phyloP scores from a whole-genome alignment of 2,329 filamentous ascomycete species.

The Microsporum canis region DNA sequence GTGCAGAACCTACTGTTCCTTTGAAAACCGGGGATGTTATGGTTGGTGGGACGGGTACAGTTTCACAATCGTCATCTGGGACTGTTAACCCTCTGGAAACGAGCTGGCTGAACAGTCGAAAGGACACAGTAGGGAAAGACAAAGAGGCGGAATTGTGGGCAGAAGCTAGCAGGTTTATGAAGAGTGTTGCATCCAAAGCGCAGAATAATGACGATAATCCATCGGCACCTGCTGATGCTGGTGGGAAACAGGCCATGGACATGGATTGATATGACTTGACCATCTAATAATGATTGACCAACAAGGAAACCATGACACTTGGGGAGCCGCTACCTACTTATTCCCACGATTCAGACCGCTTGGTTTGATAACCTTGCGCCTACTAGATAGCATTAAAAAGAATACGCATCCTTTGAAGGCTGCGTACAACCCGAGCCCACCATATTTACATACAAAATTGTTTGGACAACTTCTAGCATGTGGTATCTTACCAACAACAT shows the following conservation, averaged over 20 bases:
- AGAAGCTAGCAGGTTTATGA: slow-evolving; percentile 47
- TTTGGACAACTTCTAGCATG: too few species aligned
- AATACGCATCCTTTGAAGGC: too few species aligned
- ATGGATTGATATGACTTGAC: slow-evolving; percentile 23
- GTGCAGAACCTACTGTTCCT: slow-evolving; percentile 29
- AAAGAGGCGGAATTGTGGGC: slow-evolving; percentile 75
- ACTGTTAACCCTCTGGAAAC: slow-evolving; percentile 59
- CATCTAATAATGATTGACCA: background rate
- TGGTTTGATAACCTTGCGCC: background rate
- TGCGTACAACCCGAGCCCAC: too few species aligned
- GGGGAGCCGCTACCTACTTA: background rate
- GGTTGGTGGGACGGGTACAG: slow-evolving; percentile 20
- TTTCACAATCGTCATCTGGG: slow-evolving; percentile 15
- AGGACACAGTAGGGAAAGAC: slow-evolving; percentile 66
- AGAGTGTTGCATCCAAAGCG: slow-evolving; percentile 21
- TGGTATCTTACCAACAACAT: too few species aligned
- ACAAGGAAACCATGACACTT: background rate
- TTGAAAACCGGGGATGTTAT: slow-evolving; percentile 21
- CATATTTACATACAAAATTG: too few species aligned
- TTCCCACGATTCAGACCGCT: background rate
- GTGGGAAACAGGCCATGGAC: slow-evolving; percentile 27
- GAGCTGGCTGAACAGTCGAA: slow-evolving; percentile 79
- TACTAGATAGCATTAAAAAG: background rate
- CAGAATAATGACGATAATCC: slow-evolving; percentile 10
- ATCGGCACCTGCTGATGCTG: background rate